Base-by-base conservation (phyloP, 345 rosid genomes). In the Conringia planisiliqua region DNA sequence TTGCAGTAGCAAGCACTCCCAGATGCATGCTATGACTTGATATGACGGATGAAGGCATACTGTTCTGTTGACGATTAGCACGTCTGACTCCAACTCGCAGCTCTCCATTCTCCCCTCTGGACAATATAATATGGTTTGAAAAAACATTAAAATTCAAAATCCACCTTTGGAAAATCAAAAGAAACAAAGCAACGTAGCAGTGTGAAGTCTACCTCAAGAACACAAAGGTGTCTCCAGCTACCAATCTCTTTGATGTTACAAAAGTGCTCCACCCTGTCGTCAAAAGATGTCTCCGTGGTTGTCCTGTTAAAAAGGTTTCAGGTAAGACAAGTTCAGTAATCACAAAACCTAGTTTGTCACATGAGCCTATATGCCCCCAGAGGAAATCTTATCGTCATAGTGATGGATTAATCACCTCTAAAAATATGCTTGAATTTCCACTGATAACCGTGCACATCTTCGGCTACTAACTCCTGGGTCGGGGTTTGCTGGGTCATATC, bases 241-340 rank as follows among this genome's bases (percentile, higher is more conserved):
- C 91, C 72, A 95, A 81, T 85, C 85, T 86, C 84, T 92, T 95
- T 11, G 97, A 88, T 63, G 97, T 82, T 42, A 95, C 97, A 79
- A 92, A 95, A 8, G 93, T 87, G 80, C 97, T 95, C 99, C 97
- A 95, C 18, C 97, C 99, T 0, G 99, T 92, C 12, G 97, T 92
- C 57, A 95, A 88, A 74, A 92, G 81, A 80, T 95, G 99, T 78
- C 99, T 89, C 74, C 93, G 83, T 14, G 98, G 98, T 72, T 88
- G 95, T 63, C 98, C 98, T 94, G 75, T 80, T 78, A 48, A 74
- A 43, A 52, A n/a, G 47, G 26, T 39, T 44, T 63, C 44, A 66
- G 42, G 74, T 22, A 62, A 44, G 58, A 12, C 30, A 54, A 42
- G 42, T 69, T 69, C 33, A 56, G 60, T 14, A 63, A 36, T 4